phyloP scores from a whole-genome alignment of 106 monocot genomes.

The Posidonia australis region DNA sequence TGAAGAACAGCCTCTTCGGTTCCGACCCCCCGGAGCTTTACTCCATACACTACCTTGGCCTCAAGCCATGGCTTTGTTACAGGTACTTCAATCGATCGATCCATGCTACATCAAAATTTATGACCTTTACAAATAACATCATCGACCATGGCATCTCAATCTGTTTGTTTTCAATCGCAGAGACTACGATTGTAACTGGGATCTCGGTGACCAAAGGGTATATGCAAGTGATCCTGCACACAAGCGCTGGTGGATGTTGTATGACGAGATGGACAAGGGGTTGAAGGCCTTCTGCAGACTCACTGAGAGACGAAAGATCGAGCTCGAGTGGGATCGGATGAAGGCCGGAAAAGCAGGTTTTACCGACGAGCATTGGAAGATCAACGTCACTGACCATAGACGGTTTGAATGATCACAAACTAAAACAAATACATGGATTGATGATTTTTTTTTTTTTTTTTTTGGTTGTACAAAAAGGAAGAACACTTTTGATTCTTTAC shows the following conservation, averaged over 20 bases:
- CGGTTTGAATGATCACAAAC: too few species aligned
- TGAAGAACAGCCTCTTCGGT: slow-evolving; percentile 40
- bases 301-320: slow-evolving; percentile 26
- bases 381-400: slow-evolving; percentile 21
- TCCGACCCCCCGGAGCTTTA: slow-evolving; percentile 58
- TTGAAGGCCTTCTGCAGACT: slow-evolving; percentile 36
- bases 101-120: too few species aligned
- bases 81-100: not conserved
- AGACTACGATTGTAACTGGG: slow-evolving; percentile 85
- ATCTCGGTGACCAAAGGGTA: slow-evolving; percentile 26
- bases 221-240: slow-evolving; percentile 75
- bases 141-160: too few species aligned
- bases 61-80: slow-evolving; percentile 83
- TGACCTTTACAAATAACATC: too few species aligned
- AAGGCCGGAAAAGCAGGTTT: slow-evolving; percentile 29
- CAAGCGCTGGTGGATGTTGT: slow-evolving; percentile 53
- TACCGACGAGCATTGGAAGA: slow-evolving; percentile 53
- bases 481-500: too few species aligned
- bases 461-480: too few species aligned
- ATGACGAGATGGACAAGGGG: slow-evolving; percentile 49
- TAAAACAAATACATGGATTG: too few species aligned
- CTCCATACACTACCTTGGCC: slow-evolving; percentile 62
- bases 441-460: too few species aligned
- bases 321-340: slow-evolving; percentile 30
- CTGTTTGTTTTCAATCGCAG: too few species aligned